Percentiles rank a stretch among this genome's conserved stretches.
Evolutionary conservation across 176 grass and related monocot genomes (phyloP).

Genomic region (Paspalum vaginatum): DNA sequence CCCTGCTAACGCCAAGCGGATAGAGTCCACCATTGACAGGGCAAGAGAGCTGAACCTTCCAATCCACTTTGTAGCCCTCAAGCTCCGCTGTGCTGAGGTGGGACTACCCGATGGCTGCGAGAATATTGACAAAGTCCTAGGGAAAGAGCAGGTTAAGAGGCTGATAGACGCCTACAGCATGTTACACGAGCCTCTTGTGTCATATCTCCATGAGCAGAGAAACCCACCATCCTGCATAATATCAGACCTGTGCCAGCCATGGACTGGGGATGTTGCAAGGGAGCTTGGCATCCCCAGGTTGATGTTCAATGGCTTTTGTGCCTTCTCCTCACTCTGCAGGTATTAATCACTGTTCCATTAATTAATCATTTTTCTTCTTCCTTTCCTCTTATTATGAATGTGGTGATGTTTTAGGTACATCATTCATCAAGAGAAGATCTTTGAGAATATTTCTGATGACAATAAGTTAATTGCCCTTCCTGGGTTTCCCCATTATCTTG

Average conservation of each 20-base stretch:
- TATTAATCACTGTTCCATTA: neutral
- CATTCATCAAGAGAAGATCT: constrained; percentile 26
- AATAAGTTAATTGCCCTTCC: constrained; percentile 24
- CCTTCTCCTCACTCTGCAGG: constrained; percentile 46
- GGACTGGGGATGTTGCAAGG: constrained; percentile 60
- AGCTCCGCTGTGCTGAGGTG: constrained; percentile 43
- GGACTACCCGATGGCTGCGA: constrained; percentile 50
- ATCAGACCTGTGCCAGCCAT: constrained; percentile 49
- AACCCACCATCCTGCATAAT: constrained; percentile 51
- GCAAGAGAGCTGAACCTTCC: constrained; percentile 33
- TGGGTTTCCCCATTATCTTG: constrained; percentile 29
- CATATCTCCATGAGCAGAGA: constrained; percentile 27
- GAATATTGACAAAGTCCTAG: constrained; percentile 40
- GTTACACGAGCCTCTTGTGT: constrained; percentile 32
- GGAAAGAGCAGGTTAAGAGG: constrained; percentile 3
- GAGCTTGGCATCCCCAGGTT: constrained; percentile 62
- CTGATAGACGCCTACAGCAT: constrained; percentile 35
- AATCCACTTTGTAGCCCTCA: constrained; percentile 51
- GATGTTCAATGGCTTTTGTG: constrained; percentile 49
- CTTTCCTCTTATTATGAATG: neutral
- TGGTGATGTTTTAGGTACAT: constrained; percentile 19
- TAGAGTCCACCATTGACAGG: constrained; percentile 40
- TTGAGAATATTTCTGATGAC: constrained; percentile 19
- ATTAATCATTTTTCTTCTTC: neutral
- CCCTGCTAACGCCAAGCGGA: constrained; percentile 42